Percentiles rank a stretch among this genome's conserved stretches.
Conservation (phyloP, 768 basidiomycete species). For the Russula lepida region DNA sequence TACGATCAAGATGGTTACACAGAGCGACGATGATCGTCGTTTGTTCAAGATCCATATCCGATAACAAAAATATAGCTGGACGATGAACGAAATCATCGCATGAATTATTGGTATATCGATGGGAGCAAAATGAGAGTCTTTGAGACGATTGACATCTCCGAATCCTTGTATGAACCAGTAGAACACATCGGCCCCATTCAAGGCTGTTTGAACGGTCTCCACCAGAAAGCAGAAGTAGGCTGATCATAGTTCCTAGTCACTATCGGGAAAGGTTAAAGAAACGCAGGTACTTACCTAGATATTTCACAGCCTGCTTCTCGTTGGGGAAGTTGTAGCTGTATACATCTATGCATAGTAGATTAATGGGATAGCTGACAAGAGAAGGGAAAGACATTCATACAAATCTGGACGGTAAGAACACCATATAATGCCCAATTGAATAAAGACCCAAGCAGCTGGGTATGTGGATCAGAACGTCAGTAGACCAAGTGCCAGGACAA, state of each 20-base stretch:
- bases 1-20: conserved; percentile 1
- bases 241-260: neutral
- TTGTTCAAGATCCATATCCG: conserved; percentile 25
- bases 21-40: conserved; percentile 4
- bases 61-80: conserved; percentile 30
- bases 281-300: neutral
- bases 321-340: conserved; percentile 15
- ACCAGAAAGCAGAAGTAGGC: conserved; percentile 25
- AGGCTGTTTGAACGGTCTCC: conserved; percentile 24
- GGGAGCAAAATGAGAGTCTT: conserved; percentile 21
- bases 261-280: neutral
- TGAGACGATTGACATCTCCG: conserved; percentile 25
- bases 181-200: conserved; percentile 25
- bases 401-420: conserved; percentile 26
- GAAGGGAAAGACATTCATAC: conserved; percentile 13
- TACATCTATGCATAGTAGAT: conserved; percentile 2
- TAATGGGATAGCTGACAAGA: neutral
- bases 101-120: conserved; percentile 27
- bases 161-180: conserved; percentile 27
- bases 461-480: neutral
- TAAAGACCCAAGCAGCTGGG: conserved; percentile 13
- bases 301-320: neutral
- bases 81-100: conserved; percentile 23
- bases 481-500: neutral
- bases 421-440: conserved; percentile 27